Conservation (phyloP, 2,329 filamentous ascomycete genomes). For the Botrytis fragariae region DNA sequence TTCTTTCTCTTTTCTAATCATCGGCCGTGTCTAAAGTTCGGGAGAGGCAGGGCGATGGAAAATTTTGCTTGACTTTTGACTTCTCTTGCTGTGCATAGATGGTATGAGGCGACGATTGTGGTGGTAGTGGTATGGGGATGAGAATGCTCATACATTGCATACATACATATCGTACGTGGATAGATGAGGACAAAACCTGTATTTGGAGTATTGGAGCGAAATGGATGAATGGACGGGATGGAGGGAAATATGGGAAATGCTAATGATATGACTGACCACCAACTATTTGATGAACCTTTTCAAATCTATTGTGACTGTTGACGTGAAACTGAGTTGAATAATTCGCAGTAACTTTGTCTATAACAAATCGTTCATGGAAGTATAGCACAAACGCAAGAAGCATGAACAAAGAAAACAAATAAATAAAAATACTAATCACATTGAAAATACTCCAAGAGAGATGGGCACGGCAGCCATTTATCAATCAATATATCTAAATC, state of each 20-base stretch:
- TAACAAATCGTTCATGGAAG: not conserved
- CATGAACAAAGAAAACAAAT: not conserved
- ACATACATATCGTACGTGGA: slow-evolving; percentile 18
- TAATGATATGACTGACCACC: slow-evolving; percentile 17
- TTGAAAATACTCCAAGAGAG: not conserved
- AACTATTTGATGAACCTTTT: not conserved
- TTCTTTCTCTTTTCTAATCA: not conserved
- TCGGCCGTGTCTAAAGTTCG: not conserved
- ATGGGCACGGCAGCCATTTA: not conserved
- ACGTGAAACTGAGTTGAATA: not conserved
- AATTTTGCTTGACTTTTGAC: not conserved
- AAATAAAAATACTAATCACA: not conserved
- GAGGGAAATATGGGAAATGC: slow-evolving; percentile 12
- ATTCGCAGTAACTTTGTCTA: not conserved
- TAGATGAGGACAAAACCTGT: slow-evolving; percentile 2
- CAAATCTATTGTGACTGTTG: not conserved
- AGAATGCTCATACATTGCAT: slow-evolving; percentile 10
- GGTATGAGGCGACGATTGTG: not conserved
- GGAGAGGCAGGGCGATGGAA: not conserved
- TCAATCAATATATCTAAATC: not conserved
- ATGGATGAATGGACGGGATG: slow-evolving; percentile 13
- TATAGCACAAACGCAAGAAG: not conserved
- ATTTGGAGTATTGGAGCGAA: slow-evolving; percentile 13
- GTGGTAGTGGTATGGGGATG: not conserved
- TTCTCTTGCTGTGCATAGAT: slow-evolving; percentile 17